Conservation (phyloP, 73 alveolate genomes). For the Uronychia setigera region DNA sequence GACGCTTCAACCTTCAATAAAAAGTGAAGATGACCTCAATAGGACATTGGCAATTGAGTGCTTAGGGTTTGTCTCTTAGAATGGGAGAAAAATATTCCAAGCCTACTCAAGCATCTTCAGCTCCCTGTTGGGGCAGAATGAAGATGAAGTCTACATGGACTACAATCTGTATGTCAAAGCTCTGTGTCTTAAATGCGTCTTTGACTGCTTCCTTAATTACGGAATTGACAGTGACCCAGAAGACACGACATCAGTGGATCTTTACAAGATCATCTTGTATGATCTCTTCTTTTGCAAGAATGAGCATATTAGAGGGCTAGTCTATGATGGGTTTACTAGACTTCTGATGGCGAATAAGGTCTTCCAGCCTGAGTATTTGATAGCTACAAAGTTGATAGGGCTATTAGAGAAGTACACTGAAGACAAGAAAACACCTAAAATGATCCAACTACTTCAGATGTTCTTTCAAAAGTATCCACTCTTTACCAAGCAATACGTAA, state of each 20-base stretch:
- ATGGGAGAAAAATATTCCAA: not conserved
- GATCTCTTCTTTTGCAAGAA: not conserved
- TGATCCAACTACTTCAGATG: not conserved
- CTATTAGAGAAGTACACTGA: not conserved
- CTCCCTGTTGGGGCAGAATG: not conserved
- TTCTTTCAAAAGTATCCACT: not conserved
- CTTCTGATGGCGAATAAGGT: not conserved
- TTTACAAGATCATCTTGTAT: not conserved
- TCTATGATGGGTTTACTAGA: not conserved
- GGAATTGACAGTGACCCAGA: not conserved
- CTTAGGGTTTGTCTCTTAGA: not conserved
- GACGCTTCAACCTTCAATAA: not conserved
- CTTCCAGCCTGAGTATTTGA: not conserved
- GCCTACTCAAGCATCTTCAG: not conserved
- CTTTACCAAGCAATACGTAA: not conserved
- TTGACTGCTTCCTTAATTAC: not conserved
- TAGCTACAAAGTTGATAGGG: not conserved
- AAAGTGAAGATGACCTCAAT: not conserved
- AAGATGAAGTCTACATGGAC: not conserved
- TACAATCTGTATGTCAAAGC: not conserved
- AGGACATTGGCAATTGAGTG: not conserved
- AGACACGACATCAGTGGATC: not conserved
- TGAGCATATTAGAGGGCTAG: not conserved
- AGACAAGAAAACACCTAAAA: not conserved
- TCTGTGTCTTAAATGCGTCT: not conserved